These are phyloP conservation scores for Didymella lethalis DNA, from an alignment of 2,329 filamentous ascomycete species.

Conservation along the genomic window DNA sequence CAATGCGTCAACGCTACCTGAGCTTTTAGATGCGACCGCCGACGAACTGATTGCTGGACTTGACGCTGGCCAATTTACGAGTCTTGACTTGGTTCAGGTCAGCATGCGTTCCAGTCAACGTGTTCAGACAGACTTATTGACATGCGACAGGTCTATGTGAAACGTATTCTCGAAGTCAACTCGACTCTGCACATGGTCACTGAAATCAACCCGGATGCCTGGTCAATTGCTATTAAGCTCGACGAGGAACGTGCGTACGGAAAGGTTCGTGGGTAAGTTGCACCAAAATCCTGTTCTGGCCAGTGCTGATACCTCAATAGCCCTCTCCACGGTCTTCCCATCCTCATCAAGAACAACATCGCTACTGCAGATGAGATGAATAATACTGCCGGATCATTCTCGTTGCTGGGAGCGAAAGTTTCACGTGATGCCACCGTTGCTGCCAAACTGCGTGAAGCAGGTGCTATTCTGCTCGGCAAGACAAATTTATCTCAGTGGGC, in stretches of 20 bases:
- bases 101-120: slow-evolving; percentile 4
- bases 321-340: slow-evolving; percentile 69
- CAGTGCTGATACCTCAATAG: slow-evolving; percentile 35
- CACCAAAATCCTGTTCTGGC: not conserved
- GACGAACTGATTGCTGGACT: slow-evolving; percentile 62
- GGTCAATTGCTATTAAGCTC: slow-evolving; percentile 57
- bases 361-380: slow-evolving; percentile 69
- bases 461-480: slow-evolving; percentile 72
- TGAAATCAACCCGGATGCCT: slow-evolving; percentile 65
- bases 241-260: slow-evolving; percentile 60
- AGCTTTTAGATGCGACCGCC: slow-evolving; percentile 60
- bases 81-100: slow-evolving; percentile 61
- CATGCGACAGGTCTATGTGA: slow-evolving; percentile 56
- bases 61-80: slow-evolving; percentile 60
- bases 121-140: slow-evolving; percentile 2
- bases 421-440: slow-evolving; percentile 66
- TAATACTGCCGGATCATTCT: slow-evolving; percentile 70
- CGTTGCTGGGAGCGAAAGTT: slow-evolving; percentile 66
- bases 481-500: slow-evolving; percentile 71
- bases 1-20: slow-evolving; percentile 35
- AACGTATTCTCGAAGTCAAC: slow-evolving; percentile 63
- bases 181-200: slow-evolving; percentile 60
- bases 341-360: slow-evolving; percentile 73
- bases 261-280: slow-evolving; percentile 54
- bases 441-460: slow-evolving; percentile 66